Evolutionary conservation across 2,329 filamentous ascomycete genomes (phyloP), one percentile per base, ranked within the genome.

Genomic region (Massarina eburnea): DNA sequence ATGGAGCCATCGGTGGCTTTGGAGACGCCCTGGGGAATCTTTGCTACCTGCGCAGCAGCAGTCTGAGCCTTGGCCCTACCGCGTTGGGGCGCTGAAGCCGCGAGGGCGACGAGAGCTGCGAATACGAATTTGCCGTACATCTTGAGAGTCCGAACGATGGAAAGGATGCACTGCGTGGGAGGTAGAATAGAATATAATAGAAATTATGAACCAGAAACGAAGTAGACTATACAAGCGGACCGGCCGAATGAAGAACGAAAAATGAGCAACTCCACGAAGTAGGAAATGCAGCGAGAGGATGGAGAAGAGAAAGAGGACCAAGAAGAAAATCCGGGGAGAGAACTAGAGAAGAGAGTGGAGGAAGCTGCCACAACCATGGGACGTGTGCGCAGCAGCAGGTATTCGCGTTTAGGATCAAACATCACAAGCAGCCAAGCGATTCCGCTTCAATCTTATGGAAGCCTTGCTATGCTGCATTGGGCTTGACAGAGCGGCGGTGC

Each of bases 1-100:
- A 67, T 78, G 2, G 76, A 79, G 4, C 80, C 80, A 61, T 83
- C 79, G 0, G 75, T 76, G 2, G 80, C 79, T 19, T 55, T 54
- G 2, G 61, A 62, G n/a, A 71, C 55, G 0, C 68, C 67, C 43
- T 66, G 62, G 1, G 67, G 62, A n/a, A 69, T 48, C 41, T 64
- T 48, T 10, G 65, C 64, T 26, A 67, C 66, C 49, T 64, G 55
- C 47, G 70, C 66, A 34, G 63, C 58, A 5, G 68, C 66, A 0
- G 67, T 70, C 14, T 48, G 44, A 34, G 50, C 44, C 35, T 51
- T 50, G 20, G 42, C 38, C 21, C 51, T 45, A 2, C 57, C 48
- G 8, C 59, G 48, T 29, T 67, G 64, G 2, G 66, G 64, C 1
- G 45, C 45, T 1, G 58, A 63, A 1, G 54, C 41, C 4, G 54